Conservation (phyloP, 768 basidiomycete species). For the Leccinum disarticulatum region DNA sequence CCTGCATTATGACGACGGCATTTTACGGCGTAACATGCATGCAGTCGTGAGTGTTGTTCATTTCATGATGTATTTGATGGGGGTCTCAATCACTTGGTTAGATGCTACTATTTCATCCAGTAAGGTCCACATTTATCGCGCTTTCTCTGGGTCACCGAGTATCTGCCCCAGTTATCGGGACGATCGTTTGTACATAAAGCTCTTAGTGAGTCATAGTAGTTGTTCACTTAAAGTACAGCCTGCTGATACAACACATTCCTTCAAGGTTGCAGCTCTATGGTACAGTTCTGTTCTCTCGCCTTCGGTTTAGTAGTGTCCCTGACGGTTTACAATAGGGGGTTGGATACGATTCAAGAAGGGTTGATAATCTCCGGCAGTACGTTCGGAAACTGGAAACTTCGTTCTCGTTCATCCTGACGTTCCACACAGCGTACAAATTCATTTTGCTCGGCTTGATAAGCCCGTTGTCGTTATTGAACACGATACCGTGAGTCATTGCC, state of each 20-base stretch:
- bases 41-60: neutral
- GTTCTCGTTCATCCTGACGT: neutral
- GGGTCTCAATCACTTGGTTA: neutral
- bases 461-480: neutral
- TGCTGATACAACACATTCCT: neutral
- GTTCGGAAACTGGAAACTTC: neutral
- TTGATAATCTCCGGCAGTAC: constrained; percentile 10
- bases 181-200: constrained; percentile 5
- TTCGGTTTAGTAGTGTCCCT: neutral
- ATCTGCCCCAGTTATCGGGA: constrained; percentile 3
- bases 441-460: neutral
- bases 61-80: neutral
- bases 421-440: constrained; percentile 11
- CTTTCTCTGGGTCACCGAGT: neutral
- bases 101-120: constrained; percentile 1
- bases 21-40: neutral
- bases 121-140: neutral
- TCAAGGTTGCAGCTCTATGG: constrained; percentile 16
- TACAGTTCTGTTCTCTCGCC: neutral
- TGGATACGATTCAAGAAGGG: constrained; percentile 14
- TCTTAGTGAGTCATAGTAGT: constrained; percentile 11
- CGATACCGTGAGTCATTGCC: constrained; percentile 4
- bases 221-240: neutral
- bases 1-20: neutral
- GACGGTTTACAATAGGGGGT: constrained; percentile 3